These are phyloP conservation scores for Lecanoromycetidae sp. DNA, from an alignment of 2,329 filamentous ascomycete genomes.

Conservation along the genomic window DNA sequence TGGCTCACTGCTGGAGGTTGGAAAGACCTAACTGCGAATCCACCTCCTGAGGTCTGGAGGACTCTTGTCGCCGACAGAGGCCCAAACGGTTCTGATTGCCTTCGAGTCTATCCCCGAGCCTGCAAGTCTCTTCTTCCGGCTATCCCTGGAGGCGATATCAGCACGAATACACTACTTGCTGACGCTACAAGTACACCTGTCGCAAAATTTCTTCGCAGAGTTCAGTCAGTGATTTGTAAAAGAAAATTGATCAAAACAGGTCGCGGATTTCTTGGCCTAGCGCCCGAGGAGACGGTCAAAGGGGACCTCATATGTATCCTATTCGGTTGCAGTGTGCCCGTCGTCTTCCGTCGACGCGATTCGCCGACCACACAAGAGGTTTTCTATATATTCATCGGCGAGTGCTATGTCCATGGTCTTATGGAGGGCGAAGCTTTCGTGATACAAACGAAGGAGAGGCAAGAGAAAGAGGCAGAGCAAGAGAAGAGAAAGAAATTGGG, in stretches of 20 bases:
- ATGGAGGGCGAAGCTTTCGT: conserved; percentile 11
- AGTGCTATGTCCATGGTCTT: conserved; percentile 14
- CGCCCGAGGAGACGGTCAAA: neutral
- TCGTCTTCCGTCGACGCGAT: neutral
- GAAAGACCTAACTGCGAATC: conserved; percentile 1
- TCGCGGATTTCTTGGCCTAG: neutral
- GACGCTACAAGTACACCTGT: conserved; percentile 2
- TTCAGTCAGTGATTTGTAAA: conserved; percentile 10
- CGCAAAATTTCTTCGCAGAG: conserved; percentile 5
- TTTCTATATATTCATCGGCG: conserved; percentile 7
- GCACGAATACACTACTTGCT: conserved; percentile 8
- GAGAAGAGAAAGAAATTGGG: too few relatives aligned
- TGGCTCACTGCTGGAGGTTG: conserved; percentile 16
- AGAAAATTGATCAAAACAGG: conserved; percentile 4
- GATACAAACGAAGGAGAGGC: neutral
- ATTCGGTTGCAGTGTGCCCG: conserved; percentile 12
- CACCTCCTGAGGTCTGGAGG: conserved; percentile 16
- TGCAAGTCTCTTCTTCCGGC: conserved; percentile 8
- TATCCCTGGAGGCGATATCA: conserved; percentile 6
- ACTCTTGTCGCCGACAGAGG: conserved; percentile 16
- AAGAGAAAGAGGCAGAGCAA: too few relatives aligned
- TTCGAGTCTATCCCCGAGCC: conserved; percentile 10
- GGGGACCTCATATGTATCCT: conserved; percentile 11
- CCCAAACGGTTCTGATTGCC: conserved; percentile 9
- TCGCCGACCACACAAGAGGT: neutral